Evolutionary conservation across 345 rosid species (phyloP).

Genomic region (Lepidium didymum): DNA sequence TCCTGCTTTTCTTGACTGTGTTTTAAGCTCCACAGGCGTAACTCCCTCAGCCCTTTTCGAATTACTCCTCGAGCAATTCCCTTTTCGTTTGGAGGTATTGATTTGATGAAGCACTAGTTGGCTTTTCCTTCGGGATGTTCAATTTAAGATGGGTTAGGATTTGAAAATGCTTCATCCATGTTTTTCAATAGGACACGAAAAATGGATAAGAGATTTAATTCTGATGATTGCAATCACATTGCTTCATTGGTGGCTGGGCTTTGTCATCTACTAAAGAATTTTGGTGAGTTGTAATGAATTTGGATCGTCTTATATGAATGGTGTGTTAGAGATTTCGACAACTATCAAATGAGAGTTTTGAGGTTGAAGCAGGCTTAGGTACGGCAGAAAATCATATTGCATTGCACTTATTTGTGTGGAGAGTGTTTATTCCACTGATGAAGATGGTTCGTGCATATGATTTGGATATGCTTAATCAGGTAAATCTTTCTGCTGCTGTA

Average conservation of each 20-base stretch:
- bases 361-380: conserved; percentile 22
- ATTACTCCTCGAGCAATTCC: conserved; percentile 40
- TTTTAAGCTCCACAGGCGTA: conserved; percentile 56
- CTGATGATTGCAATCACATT: conserved; percentile 33
- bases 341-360: not conserved
- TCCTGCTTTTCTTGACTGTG: conserved; percentile 79
- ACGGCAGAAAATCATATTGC: conserved; percentile 37
- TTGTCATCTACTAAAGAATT: conserved; percentile 63
- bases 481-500: conserved; percentile 19
- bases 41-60: conserved; percentile 52
- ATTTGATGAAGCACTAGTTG: too few species aligned
- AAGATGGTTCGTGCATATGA: conserved; percentile 55
- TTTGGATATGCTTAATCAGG: conserved; percentile 67
- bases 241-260: conserved; percentile 57
- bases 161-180: not conserved
- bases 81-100: conserved; percentile 15
- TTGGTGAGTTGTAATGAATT: conserved; percentile 36
- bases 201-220: conserved; percentile 38
- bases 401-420: conserved; percentile 55
- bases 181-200: conserved; percentile 35
- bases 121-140: not conserved
- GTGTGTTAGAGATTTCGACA: not conserved
- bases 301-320: not conserved
- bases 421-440: conserved; percentile 60
- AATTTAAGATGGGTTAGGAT: not conserved